These are phyloP conservation scores for Geranium rotundifolium DNA, from an alignment of 345 rosid species.

Conservation along the genomic window DNA sequence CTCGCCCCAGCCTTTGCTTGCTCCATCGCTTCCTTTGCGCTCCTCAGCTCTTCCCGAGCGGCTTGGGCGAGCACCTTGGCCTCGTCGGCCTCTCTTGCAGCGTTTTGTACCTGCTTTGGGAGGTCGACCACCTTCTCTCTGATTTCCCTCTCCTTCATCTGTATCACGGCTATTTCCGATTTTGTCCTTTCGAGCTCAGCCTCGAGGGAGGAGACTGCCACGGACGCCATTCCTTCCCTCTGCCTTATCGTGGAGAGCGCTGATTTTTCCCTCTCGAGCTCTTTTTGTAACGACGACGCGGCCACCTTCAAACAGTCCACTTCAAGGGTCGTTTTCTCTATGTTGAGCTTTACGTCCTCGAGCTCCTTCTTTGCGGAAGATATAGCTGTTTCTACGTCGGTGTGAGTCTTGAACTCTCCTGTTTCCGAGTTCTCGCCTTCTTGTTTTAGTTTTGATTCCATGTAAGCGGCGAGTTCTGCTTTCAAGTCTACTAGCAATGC, in stretches of 20 bases:
- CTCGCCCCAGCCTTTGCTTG: slow-evolving; percentile 71
- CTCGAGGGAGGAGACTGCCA: slow-evolving; percentile 64
- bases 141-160: slow-evolving; percentile 56
- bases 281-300: slow-evolving; percentile 43
- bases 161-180: slow-evolving; percentile 42
- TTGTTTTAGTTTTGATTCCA: slow-evolving; percentile 47
- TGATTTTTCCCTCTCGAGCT: slow-evolving; percentile 55
- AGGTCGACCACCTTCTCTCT: slow-evolving; percentile 48
- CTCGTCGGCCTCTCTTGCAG: slow-evolving; percentile 67
- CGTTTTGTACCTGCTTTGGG: slow-evolving; percentile 67
- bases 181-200: slow-evolving; percentile 60
- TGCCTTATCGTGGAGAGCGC: slow-evolving; percentile 48
- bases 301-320: slow-evolving; percentile 62
- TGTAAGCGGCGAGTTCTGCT: slow-evolving; percentile 67
- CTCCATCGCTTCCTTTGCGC: slow-evolving; percentile 69
- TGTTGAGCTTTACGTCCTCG: slow-evolving; percentile 62
- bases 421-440: slow-evolving; percentile 19
- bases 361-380: slow-evolving; percentile 75
- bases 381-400: slow-evolving; percentile 46
- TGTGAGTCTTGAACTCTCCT: slow-evolving; percentile 28
- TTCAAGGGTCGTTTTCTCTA: slow-evolving; percentile 69
- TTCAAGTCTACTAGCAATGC: slow-evolving; percentile 61
- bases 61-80: slow-evolving; percentile 52
- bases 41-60: slow-evolving; percentile 65
- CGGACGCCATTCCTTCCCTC: slow-evolving; percentile 80